These are phyloP conservation scores for Ogataea nitratoaversa DNA, from an alignment of 805 yeast species.

Conservation along the genomic window DNA sequence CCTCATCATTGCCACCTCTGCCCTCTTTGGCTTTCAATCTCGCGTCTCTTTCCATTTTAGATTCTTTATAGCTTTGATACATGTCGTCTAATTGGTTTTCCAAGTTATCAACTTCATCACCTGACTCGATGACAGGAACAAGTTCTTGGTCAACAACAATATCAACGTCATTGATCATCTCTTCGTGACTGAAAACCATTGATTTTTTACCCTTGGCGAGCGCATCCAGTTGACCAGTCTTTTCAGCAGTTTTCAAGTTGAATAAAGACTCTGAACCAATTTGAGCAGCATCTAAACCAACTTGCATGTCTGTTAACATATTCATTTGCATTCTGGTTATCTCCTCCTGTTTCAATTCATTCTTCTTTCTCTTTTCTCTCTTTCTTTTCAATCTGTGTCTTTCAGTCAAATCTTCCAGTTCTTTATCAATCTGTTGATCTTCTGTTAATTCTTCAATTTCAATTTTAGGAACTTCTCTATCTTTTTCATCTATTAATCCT, in stretches of 20 bases:
- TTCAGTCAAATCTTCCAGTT: constrained; percentile 67
- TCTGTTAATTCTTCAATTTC: constrained; percentile 75
- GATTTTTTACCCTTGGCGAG: constrained; percentile 72
- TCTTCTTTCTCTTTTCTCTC: constrained; percentile 77
- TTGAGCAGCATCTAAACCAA: constrained; percentile 89
- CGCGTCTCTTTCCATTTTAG: constrained; percentile 65
- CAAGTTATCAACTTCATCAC: constrained; percentile 58
- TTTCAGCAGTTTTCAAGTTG: constrained; percentile 79
- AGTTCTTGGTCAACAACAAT: constrained; percentile 46
- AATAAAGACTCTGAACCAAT: constrained; percentile 77
- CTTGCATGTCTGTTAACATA: constrained; percentile 87
- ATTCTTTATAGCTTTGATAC: constrained; percentile 69
- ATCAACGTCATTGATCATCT: constrained; percentile 50
- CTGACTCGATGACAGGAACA: constrained; percentile 32
- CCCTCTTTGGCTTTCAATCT: constrained; percentile 64
- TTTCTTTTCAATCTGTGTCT: constrained; percentile 65
- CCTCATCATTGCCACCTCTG: constrained; percentile 74
- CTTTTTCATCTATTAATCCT: constrained; percentile 58
- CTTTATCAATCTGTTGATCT: constrained; percentile 86
- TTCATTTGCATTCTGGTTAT: constrained; percentile 90
- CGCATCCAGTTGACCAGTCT: constrained; percentile 74
- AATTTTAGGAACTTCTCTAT: constrained; percentile 43
- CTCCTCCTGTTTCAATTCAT: constrained; percentile 84
- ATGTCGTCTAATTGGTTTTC: constrained; percentile 80
- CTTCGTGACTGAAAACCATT: constrained; percentile 56